Base-by-base conservation (phyloP, 129 eudicot species). In the Escallonia herrerae region DNA sequence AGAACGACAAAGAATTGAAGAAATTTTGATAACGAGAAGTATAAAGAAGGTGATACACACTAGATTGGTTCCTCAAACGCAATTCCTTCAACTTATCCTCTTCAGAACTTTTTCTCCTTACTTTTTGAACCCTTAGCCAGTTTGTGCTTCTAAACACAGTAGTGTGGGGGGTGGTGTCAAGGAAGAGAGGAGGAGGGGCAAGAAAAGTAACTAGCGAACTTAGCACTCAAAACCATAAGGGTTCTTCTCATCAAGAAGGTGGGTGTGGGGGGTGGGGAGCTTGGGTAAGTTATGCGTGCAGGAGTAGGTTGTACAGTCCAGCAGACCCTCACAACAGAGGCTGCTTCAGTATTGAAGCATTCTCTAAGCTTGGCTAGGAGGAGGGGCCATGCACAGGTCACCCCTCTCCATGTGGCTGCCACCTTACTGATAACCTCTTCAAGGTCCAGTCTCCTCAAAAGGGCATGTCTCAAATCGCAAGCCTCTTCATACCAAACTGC, bases 281-380 rank as follows among this genome's bases (percentile, higher is more conserved):
- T 56, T 69, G 37, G 45, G 67, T 72, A 83, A 89, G 90, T 86
- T 74, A 93, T 93, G 98, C 96, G 96, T 65, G 81, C 98, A 81
- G 90, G 89, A 62, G 90, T 86, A 62, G 89, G 79, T 67, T 79
- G 88, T 74, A 84, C 95, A 57, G 82, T 90, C 52, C 98, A 88
- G 64, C 98, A 93, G 86, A 90, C 98, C 73, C 98, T 93, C 84
- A 85, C 98, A 51, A 48, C 83, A 59, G 98, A 93, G 91, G 95
- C 98, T 76, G 95, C 98, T 77, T 82, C 93, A 40, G 90, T 93
- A 5, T 82, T 93, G 84, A 93, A 93, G 84, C 96, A 83, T 61
- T 90, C 98, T 71, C 95, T 93, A 14, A 76, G 73, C 81, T 79
- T 93, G 33, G 96, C 98, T 11, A 73, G 91, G 64, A 75, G 98